A percentile compares a stretch with the other conserved stretches of the same genome.
These are phyloP conservation scores for Sporisorium scitamineum DNA, from an alignment of 1,284 basidiomycete genomes.

Conservation along the genomic window DNA sequence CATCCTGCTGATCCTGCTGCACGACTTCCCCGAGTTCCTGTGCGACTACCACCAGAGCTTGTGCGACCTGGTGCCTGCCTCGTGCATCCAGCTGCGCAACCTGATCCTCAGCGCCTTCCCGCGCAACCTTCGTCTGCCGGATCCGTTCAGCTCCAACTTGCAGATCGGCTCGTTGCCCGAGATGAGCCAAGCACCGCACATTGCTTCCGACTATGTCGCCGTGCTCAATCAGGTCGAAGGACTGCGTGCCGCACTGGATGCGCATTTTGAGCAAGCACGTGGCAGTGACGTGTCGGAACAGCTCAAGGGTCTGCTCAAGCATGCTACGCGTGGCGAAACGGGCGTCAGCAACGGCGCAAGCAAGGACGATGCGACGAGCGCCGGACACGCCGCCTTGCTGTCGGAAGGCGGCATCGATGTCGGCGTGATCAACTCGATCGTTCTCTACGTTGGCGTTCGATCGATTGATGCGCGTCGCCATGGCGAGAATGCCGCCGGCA, in stretches of 20 bases:
- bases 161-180: constrained; percentile 79
- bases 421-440: constrained; percentile 87
- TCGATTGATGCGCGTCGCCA: constrained; percentile 76
- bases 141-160: constrained; percentile 76
- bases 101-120: constrained; percentile 97
- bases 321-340: constrained; percentile 7
- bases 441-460: constrained; percentile 92
- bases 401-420: constrained; percentile 82
- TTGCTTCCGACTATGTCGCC: constrained; percentile 88
- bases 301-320: constrained; percentile 27
- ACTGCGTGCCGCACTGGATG: constrained; percentile 37
- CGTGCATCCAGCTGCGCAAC: constrained; percentile 96
- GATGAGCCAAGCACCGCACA: constrained; percentile 87
- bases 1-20: constrained; percentile 90
- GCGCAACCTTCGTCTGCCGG: constrained; percentile 81
- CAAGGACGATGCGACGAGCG: constrained; percentile 27
- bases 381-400: constrained; percentile 4
- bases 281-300: constrained; percentile 26
- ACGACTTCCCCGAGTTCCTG: constrained; percentile 99
- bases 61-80: constrained; percentile 89
- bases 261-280: constrained; percentile 34
- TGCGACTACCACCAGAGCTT: constrained; percentile 96
- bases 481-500: constrained; percentile 63
- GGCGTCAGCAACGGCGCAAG: constrained; percentile 8
- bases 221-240: constrained; percentile 77